Evolutionary conservation across 129 eudicot genomes (phyloP).

Genomic region (Heracleum sosnowskyi): DNA sequence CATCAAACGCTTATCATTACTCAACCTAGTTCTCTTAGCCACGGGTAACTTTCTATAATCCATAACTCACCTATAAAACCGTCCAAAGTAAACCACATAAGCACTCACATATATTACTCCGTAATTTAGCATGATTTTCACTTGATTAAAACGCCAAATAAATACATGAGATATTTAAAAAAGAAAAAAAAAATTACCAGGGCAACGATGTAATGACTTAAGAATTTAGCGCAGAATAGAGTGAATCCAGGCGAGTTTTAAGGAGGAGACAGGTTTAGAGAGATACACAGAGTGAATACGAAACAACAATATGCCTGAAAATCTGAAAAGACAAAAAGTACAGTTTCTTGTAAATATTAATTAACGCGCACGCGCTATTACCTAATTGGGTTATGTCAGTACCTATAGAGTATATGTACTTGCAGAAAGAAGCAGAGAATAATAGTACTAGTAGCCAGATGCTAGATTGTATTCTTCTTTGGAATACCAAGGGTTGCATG

Average conservation of each 20-base stretch:
- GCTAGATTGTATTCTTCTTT: no score
- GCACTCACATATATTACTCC: no score
- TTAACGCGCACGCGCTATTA: no score
- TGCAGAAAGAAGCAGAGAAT: no score
- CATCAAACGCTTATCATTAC: neutral
- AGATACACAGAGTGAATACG: no score
- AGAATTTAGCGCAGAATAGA: neutral
- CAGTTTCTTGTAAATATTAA: no score
- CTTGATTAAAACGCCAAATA: neutral
- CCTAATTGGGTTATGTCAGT: no score
- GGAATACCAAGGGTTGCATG: no score
- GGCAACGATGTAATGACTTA: neutral
- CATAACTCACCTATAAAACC: neutral
- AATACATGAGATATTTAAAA: no score
- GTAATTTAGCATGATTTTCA: neutral
- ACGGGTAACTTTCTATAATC: neutral
- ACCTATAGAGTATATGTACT: no score
- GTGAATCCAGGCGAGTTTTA: neutral
- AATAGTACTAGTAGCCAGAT: no score
- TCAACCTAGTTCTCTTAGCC: neutral
- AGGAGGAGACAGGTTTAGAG: neutral
- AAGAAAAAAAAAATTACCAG: neutral
- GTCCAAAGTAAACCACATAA: neutral
- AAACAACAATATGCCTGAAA: neutral
- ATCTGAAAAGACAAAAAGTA: no score